These are phyloP conservation scores for Globisporangium ultimum DNA, from an alignment of 352 stramenopile genomes.

Conservation along the genomic window DNA sequence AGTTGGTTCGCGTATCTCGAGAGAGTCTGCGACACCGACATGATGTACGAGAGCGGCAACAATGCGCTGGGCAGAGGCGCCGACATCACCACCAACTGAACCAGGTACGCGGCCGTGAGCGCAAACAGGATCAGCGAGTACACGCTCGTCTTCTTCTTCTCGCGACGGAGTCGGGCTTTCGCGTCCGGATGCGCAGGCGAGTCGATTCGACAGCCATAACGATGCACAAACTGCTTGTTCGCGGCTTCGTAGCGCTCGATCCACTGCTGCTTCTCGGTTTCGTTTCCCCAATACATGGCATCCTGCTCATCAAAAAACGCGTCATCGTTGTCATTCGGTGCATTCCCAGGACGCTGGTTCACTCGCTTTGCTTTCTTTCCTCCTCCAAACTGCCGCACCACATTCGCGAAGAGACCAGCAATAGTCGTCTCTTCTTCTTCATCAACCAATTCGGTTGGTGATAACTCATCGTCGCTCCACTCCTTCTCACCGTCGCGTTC, in stretches of 20 bases:
- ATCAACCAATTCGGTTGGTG: constrained; percentile 2
- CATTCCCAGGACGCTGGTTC: neutral
- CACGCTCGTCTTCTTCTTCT: constrained; percentile 17
- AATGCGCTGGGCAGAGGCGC: neutral
- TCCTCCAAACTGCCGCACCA: constrained; percentile 5
- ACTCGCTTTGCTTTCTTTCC: neutral
- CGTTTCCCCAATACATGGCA: constrained; percentile 17
- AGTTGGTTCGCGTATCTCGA: neutral
- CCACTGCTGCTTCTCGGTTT: constrained; percentile 27
- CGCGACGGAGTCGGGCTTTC: constrained; percentile 20
- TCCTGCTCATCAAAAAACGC: constrained; percentile 24
- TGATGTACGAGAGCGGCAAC: neutral
- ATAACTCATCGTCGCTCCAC: constrained; percentile 3
- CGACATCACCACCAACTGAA: constrained; percentile 21
- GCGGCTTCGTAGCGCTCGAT: constrained; percentile 15
- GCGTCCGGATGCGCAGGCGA: constrained; percentile 17
- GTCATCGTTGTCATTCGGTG: neutral
- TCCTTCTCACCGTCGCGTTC: neutral
- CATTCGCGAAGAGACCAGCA: constrained; percentile 12
- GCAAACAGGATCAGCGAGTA: constrained; percentile 24
- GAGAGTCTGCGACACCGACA: neutral
- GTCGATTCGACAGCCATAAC: constrained; percentile 35
- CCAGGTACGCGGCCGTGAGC: constrained; percentile 21
- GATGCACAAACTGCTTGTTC: constrained; percentile 18
- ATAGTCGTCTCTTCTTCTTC: constrained; percentile 14